Percentiles rank a stretch among this genome's conserved stretches.
Conservation (phyloP, 2,329 filamentous ascomycete species). For the Diaporthe aspalathi region DNA sequence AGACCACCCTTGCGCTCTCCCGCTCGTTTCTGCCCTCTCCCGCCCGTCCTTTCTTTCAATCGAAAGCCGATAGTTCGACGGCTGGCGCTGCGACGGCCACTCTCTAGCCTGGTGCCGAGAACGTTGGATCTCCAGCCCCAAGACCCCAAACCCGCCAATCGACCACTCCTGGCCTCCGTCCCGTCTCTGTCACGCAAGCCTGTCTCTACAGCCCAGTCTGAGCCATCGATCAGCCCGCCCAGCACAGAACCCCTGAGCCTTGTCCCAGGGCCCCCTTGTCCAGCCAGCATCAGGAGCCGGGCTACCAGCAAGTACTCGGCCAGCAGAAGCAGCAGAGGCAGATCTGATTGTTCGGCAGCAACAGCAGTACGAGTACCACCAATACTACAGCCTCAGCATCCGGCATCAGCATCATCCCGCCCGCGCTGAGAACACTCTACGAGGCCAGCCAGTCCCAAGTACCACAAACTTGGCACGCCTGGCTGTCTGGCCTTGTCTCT, state of each 20-base stretch:
- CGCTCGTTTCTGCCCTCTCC: background rate
- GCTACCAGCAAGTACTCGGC: background rate
- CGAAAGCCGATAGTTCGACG: conserved; percentile 14
- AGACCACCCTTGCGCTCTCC: background rate
- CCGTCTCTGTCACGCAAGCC: conserved; percentile 26
- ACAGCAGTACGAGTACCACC: background rate
- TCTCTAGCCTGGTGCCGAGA: conserved; percentile 28
- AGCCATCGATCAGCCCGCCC: conserved; percentile 6
- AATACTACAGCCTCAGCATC: background rate
- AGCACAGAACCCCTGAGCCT: conserved; percentile 28
- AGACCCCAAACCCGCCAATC: conserved; percentile 20
- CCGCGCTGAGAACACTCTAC: conserved; percentile 1
- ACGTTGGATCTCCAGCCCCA: conserved; percentile 28
- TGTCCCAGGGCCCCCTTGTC: conserved; percentile 30
- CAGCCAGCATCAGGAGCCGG: conserved; percentile 1
- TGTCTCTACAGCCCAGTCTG: conserved; percentile 18
- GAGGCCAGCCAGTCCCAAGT: background rate
- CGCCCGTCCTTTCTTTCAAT: background rate
- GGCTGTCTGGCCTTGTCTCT: conserved; percentile 24
- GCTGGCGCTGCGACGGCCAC: conserved; percentile 22
- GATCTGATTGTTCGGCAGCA: background rate
- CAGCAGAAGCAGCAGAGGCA: background rate
- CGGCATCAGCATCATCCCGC: conserved; percentile 7
- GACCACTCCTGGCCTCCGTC: conserved; percentile 19
- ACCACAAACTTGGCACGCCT: conserved; percentile 5